Evolutionary conservation across 305 asterid genomes (phyloP), one percentile per base, ranked within the genome.

Genomic region (Solanum aculeatissimum): DNA sequence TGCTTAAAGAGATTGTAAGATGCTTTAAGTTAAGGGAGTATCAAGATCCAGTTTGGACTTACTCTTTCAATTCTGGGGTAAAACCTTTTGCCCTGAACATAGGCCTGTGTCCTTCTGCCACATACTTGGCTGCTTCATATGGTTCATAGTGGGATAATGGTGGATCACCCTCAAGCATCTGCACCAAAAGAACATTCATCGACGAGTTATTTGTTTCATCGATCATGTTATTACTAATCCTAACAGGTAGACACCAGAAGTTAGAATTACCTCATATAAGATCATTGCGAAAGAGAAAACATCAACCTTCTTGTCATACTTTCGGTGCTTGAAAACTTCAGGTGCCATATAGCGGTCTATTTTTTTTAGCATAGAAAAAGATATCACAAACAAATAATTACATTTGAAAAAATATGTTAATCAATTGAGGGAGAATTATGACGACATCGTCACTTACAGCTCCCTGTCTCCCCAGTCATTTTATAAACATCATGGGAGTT

Each of bases 321-420:
- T 95, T 85, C 95, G 89, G 90, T 95, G 98, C 92, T 90, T 97
- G 95, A 97, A 97, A 80, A 97, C 98, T 90, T 97, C 99, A 68
- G 99, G 99, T 53, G 99, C 99, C 99, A 97, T 97, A 85, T 97
- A 97, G 63, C 99, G 96, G 84, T 97, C 99, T 97, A 72, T 86
- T 85, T n/a, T 86, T 86, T 77, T 57, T 13, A 85, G 84, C 81
- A 85, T 45, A 87, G 53, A 63, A 80, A 69, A 58, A 43, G 70
- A 69, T n/a, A 27, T 53, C 58, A 40, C 23, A 57, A 66, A 80
- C 12, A 54, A 68, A 14, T 49, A 13, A 62, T 4, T 23, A n/a
- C 83, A 75, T 29, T 45, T 57, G 62, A 60, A 43, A 11, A 79
- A 54, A 29, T 15, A 18, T 40, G 49, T 63, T 81, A 71, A 72